phyloP scores from a whole-genome alignment of 2,329 filamentous ascomycete genomes.

The Colletotrichum eleusines region DNA sequence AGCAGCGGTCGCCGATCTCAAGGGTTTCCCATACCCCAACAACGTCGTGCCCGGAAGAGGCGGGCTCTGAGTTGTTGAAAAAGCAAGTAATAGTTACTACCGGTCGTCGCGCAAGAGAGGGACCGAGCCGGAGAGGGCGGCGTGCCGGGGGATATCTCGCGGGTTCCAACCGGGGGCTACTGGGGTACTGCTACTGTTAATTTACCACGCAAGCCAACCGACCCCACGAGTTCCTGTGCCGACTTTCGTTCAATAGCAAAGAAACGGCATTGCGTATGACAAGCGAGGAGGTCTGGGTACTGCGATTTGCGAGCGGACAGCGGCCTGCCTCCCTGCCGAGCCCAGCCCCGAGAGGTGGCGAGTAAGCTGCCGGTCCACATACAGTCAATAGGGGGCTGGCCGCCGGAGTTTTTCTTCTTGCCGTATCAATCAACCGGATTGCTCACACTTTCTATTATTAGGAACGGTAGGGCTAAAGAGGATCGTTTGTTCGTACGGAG shows the following conservation, averaged over 20 bases:
- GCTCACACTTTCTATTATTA: too few species aligned
- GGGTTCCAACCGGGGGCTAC: background rate
- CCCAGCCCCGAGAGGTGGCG: too few species aligned
- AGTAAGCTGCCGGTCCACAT: too few species aligned
- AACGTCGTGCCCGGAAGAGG: background rate
- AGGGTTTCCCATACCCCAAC: background rate
- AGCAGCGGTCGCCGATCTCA: conserved; percentile 1
- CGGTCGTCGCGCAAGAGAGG: too few species aligned
- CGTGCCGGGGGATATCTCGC: conserved; percentile 3
- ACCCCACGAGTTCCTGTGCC: conserved; percentile 9
- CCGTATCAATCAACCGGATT: too few species aligned
- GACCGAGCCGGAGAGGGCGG: background rate
- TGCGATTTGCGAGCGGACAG: too few species aligned
- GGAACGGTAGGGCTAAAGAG: too few species aligned
- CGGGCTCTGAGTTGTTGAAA: background rate
- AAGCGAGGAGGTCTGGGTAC: background rate
- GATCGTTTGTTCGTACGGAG: too few species aligned
- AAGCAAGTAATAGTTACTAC: too few species aligned
- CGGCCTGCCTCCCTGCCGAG: too few species aligned
- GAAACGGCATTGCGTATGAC: background rate
- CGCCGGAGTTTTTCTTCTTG: too few species aligned
- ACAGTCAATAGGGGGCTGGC: too few species aligned
- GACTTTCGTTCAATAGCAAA: conserved; percentile 29
- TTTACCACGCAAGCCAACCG: conserved; percentile 17
- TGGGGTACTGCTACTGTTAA: background rate